Evolutionary conservation across 2,329 filamentous ascomycete species (phyloP), one percentile per base, ranked within the genome.

Genomic region (Westerdykella aurantiaca): DNA sequence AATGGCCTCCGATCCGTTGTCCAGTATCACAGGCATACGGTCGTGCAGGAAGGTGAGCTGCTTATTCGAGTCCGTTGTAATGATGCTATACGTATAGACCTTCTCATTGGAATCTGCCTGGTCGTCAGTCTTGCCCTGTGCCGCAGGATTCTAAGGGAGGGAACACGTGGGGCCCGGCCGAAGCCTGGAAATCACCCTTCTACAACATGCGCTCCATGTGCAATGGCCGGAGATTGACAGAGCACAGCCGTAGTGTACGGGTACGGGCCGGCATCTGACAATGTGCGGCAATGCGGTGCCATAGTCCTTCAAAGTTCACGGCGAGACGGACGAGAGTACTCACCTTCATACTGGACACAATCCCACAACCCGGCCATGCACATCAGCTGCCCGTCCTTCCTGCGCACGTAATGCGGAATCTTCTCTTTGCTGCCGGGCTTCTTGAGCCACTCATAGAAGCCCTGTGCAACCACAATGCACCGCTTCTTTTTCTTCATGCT

Each of bases 361-460:
- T 97, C 91, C 88, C 89, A 98, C 4, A 98, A 68, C 0, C 91
- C 93, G 10, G 91, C 91, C 57, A 97, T 83, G 58, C 82, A 91
- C 84, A 95, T 87, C 56, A 96, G 70, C 55, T 82, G 78, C 0
- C 86, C 86, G 62, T 97, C 91, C 54, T 82, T 86, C 22, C 89
- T 76, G 68, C 83, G 90, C 17, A 88, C 79, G 57, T 82, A 96
- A 66, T 97, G 82, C 10, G 93, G 91, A 1, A 91, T 71, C 69
- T 88, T 94, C 42, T 93, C 85, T 54, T 86, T 90, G 6, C 80
- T 77, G 1, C 77, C 76, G 58, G 79, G 83, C 57, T 83, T 87
- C 67, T 91, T 91, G 47, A 94, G 72, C 93, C 93, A 97, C 68
- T 98, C 93, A 60, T 88, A 98, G 68, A 97, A 98, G 1, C 93